Base-by-base conservation (phyloP, 768 basidiomycete species). In the Trametopsis cervina region DNA sequence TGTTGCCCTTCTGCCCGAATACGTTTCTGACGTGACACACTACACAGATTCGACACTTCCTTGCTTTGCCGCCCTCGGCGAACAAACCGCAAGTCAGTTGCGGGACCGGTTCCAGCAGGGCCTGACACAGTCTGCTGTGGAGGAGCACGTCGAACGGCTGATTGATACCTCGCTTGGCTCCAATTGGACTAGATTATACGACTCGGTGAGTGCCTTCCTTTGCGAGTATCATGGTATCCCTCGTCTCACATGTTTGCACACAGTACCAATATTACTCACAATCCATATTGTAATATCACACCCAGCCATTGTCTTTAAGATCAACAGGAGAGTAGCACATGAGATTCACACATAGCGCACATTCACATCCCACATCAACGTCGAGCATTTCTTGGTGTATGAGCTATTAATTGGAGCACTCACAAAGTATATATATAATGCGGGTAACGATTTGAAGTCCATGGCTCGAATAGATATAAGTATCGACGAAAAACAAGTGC, bases 251-350 rank as follows among this genome's bases (percentile, higher is more conserved):
- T 22, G 0, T 21, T 15, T 9, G 1, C 17, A 2, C 29, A 15
- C 57, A 93, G 90, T 94, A 85, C 68, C 91, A 94, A 73, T 94
- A 93, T 62, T 92, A 92, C 64, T 91, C 89, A 21, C 90, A 94
- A 63, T 91, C 87, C 44, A 91, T 92, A 71, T 60, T 91, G 52
- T 80, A 69, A 78, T 45, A 37, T 35, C 21, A 33, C 15, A 15
- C 29, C 29, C 7, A 33, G 29, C 15, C 15, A 7, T 33, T 15
- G 29, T 7, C 15, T 15, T 33, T 7, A 15, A 33, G 9, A 33
- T 33, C 15, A 33, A 33, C 9, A 15, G 29, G 9, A 15, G 29
- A 33, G 29, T 15, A n/a, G n/a, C n/a, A n/a, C n/a, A n/a, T n/a
- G n/a, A n/a, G n/a, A n/a, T n/a, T n/a, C n/a, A n/a, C n/a, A n/a